Evolutionary conservation across 2,329 filamentous ascomycete genomes (phyloP).

Genomic region (Tothia fuscella): DNA sequence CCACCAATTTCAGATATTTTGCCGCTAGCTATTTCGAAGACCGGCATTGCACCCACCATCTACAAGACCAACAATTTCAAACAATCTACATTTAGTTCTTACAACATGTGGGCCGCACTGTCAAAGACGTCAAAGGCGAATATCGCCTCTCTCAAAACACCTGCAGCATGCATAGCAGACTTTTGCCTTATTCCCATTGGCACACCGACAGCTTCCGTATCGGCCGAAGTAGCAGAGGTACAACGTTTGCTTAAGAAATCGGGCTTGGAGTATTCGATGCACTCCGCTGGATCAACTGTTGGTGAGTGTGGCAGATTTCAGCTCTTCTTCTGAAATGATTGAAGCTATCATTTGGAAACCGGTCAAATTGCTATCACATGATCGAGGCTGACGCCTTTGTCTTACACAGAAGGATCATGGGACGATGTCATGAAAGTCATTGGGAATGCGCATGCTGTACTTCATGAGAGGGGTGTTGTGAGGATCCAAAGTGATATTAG

Average conservation of each 20-base stretch:
- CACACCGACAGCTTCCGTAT: conserved; percentile 38
- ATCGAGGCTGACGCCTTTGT: no score
- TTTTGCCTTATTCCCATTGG: conserved; percentile 82
- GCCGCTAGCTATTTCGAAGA: no score
- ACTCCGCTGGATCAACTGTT: conserved; percentile 85
- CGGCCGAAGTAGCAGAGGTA: conserved; percentile 68
- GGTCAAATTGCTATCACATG: not conserved
- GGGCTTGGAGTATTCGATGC: conserved; percentile 76
- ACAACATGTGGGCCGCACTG: not conserved
- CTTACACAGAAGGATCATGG: conserved; percentile 81
- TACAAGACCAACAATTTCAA: no score
- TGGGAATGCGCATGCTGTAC: conserved; percentile 70
- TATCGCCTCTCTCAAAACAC: conserved; percentile 39
- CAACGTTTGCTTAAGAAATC: conserved; percentile 74
- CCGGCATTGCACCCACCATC: no score
- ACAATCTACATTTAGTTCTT: no score
- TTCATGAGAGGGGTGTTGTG: conserved; percentile 65
- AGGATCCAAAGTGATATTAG: conserved; percentile 84
- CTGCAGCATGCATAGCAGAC: conserved; percentile 68
- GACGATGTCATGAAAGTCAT: conserved; percentile 74
- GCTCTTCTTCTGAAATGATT: no score
- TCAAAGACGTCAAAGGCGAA: not conserved
- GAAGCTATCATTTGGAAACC: not conserved
- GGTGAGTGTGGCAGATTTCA: conserved; percentile 48
- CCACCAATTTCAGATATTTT: no score